Base-by-base conservation (phyloP, 176 grass and related monocot species). In the Luzula sylvatica region DNA sequence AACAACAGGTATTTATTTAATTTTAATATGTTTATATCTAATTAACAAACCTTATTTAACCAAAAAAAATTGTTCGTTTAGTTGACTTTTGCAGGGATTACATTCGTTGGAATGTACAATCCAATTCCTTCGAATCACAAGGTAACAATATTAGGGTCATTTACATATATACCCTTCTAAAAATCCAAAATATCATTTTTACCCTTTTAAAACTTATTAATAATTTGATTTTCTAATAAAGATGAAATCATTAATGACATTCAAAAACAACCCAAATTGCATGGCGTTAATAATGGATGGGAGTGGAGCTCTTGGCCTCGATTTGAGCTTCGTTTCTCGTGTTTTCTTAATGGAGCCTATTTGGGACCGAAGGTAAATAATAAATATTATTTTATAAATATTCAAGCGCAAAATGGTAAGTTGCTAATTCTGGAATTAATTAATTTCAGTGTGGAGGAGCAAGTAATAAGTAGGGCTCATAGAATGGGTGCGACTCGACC, bases 341-440 rank as follows among this genome's bases (percentile, higher is more conserved):
- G 90, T 96, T 56, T 96, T 96, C 55, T 75, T 96, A 56, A 96
- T 96, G 90, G 90, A 96, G 72, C 90, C 90, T 55, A 96, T 96
- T 62, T 96, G 90, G 90, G 84, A 96, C 42, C 85, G 84, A 66
- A 96, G 90, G 90, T 26, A 16, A 21, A 47, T 26, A 14, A 30
- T 30, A 11, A 4, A 18, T 65, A 48, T 32, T 39, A n/a, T 16
- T 51, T 19, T 19, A 8, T 24, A 18, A 27, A 11, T 2, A 35
- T 0, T 75, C 11, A 52, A 15, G 50, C 3, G 41, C 3, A 13
- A 14, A 65, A 39, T 2, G 6, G 0, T 3, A 41, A 44, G 32
- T 8, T 56, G 30, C 5, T 35, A 35, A 35, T 35, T 35, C 9
- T 60, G 35, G 56, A 52, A 54, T 82, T 47, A 56, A 65, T 52